Percentiles rank a stretch among this genome's conserved stretches.
Conservation (phyloP, 345 rosid genomes). For the Microcos paniculata region DNA sequence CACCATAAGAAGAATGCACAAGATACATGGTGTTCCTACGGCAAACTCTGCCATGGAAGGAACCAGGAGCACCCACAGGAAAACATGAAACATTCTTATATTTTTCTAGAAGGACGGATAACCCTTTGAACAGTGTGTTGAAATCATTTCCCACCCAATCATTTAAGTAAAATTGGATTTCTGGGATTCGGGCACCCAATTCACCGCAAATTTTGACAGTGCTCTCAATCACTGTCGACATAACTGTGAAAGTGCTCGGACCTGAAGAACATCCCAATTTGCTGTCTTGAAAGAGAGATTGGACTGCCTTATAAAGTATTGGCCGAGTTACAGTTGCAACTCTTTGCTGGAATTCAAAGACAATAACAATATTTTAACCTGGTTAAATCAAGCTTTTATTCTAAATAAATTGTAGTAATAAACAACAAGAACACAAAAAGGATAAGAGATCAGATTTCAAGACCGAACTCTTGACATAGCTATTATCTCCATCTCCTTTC, state of each 20-base stretch:
- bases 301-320: neutral
- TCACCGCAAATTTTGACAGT: neutral
- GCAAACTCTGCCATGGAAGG: slow-evolving; percentile 28
- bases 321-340: neutral
- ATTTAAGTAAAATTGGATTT: neutral
- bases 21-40: slow-evolving; percentile 29
- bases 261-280: slow-evolving; percentile 81
- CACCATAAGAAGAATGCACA: slow-evolving; percentile 18
- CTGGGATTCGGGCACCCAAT: neutral
- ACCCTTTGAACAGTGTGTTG: slow-evolving; percentile 3
- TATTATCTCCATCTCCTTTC: neutral
- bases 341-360: neutral
- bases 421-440: neutral
- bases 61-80: slow-evolving; percentile 32
- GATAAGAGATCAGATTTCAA: neutral
- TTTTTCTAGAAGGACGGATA: neutral
- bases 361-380: no score
- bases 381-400: neutral
- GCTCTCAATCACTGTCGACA: neutral
- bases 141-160: neutral
- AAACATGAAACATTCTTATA: neutral
- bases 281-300: slow-evolving; percentile 28
- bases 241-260: slow-evolving; percentile 46
- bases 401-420: neutral
- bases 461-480: neutral